phyloP scores from a whole-genome alignment of 1,139 yeast genomes.

The Blastobotrys indianensis region DNA sequence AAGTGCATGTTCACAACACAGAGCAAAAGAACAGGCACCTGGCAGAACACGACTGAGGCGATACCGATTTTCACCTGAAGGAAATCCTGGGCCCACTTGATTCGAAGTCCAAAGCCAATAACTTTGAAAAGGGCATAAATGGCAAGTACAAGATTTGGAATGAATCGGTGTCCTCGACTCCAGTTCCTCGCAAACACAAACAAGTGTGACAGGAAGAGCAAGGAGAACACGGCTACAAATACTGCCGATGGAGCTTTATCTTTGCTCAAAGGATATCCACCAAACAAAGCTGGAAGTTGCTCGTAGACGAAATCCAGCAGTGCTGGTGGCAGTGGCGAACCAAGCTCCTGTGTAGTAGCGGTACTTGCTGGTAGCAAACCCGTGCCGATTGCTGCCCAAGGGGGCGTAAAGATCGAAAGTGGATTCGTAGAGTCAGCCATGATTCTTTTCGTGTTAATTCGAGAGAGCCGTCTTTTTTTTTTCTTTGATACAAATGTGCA shows the following conservation, averaged over 20 bases:
- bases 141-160: constrained; percentile 51
- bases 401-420: constrained; percentile 21
- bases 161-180: constrained; percentile 60
- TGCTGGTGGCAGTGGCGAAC: background rate
- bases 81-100: constrained; percentile 47
- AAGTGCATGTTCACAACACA: constrained; percentile 52
- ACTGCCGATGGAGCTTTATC: constrained; percentile 61
- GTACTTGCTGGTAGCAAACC: constrained; percentile 14
- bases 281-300: constrained; percentile 51
- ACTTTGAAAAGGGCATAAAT: constrained; percentile 48
- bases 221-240: constrained; percentile 49
- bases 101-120: constrained; percentile 57
- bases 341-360: constrained; percentile 9
- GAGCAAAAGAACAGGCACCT: constrained; percentile 41
- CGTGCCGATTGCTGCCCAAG: constrained; percentile 19
- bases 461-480: too few species aligned
- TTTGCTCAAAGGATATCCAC: constrained; percentile 52
- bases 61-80: constrained; percentile 48
- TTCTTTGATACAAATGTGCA: too few species aligned
- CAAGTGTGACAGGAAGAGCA: constrained; percentile 46
- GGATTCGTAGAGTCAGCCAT: too few species aligned
- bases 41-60: constrained; percentile 52
- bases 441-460: too few species aligned
- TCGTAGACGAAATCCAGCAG: constrained; percentile 3
- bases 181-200: constrained; percentile 46